phyloP scores from a whole-genome alignment of 2,329 filamentous ascomycete genomes.

The Fusarium caatingaense region DNA sequence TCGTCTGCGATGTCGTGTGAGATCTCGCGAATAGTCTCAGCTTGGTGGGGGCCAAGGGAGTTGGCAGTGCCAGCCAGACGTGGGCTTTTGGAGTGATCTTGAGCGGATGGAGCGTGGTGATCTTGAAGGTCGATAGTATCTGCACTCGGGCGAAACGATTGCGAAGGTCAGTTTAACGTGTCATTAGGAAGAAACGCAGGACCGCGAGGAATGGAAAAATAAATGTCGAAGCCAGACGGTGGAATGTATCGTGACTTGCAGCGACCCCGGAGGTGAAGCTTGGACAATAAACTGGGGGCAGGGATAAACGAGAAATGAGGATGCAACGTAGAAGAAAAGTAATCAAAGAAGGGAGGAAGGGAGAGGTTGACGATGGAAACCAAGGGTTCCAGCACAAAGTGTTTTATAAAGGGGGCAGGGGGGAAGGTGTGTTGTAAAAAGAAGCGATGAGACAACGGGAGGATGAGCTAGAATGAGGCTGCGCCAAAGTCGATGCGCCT shows the following conservation, averaged over 20 bases:
- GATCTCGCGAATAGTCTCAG: slow-evolving; percentile 83
- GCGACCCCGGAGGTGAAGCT: slow-evolving; percentile 37
- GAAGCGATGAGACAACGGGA: slow-evolving; percentile 16
- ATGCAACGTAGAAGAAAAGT: slow-evolving; percentile 37
- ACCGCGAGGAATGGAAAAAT: slow-evolving; percentile 33
- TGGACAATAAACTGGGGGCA: slow-evolving; percentile 34
- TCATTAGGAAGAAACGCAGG: slow-evolving; percentile 17
- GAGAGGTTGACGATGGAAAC: slow-evolving; percentile 21
- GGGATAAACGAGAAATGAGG: slow-evolving; percentile 36
- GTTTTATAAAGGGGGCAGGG: slow-evolving; percentile 31
- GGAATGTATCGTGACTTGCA: slow-evolving; percentile 44
- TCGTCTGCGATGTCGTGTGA: slow-evolving; percentile 81
- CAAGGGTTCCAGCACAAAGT: slow-evolving; percentile 27
- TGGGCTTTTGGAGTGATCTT: slow-evolving; percentile 72
- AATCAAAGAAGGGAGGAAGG: slow-evolving; percentile 37
- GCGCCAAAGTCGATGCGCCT: slow-evolving; percentile 23
- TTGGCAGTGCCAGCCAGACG: slow-evolving; percentile 51
- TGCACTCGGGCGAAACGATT: slow-evolving; percentile 52
- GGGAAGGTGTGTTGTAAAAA: slow-evolving; percentile 22
- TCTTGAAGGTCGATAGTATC: slow-evolving; percentile 97
- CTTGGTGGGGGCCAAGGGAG: slow-evolving; percentile 82
- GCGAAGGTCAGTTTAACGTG: slow-evolving; percentile 36
- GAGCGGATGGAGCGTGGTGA: slow-evolving; percentile 81
- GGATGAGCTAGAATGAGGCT: slow-evolving; percentile 32
- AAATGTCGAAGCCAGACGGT: slow-evolving; percentile 39